A percentile compares a stretch with the other conserved stretches of the same genome.
Evolutionary conservation across 164 flowering plant genomes (phyloP).

Genomic region (Macadamia integrifolia): DNA sequence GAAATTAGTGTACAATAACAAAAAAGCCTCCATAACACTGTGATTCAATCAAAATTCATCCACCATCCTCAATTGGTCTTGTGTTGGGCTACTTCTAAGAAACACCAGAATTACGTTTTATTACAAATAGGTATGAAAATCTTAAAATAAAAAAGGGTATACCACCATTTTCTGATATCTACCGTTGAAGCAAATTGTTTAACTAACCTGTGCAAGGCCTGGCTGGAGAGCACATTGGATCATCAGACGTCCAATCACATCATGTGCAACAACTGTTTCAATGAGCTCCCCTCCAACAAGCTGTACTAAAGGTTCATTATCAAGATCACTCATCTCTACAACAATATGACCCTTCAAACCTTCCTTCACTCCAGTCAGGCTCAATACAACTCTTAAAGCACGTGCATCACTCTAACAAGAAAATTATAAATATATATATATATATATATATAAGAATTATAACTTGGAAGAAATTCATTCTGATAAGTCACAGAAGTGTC

Average conservation of each 20-base stretch:
- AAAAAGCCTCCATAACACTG: background rate
- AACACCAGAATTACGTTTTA: background rate
- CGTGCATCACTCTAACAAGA: constrained; percentile 84
- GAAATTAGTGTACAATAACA: background rate
- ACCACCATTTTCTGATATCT: no score
- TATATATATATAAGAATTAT: constrained; percentile 1
- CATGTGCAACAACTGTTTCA: constrained; percentile 98
- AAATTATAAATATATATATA: background rate
- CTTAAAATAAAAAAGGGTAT: background rate
- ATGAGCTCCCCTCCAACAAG: constrained; percentile 93
- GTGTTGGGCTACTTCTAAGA: background rate
- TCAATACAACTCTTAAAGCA: constrained; percentile 88
- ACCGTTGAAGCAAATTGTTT: no score
- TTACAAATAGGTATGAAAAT: background rate
- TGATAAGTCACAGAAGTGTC: background rate
- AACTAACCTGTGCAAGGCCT: constrained; percentile 87
- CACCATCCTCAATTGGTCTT: background rate
- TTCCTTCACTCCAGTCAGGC: constrained; percentile 93
- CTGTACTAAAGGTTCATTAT: constrained; percentile 91
- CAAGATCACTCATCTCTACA: constrained; percentile 95
- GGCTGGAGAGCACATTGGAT: constrained; percentile 98
- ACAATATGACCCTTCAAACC: constrained; percentile 89
- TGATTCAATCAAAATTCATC: background rate
- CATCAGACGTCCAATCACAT: constrained; percentile 96
- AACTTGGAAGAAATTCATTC: background rate